These are phyloP conservation scores for Pseudocercospora pini-densiflorae DNA, from an alignment of 2,329 filamentous ascomycete genomes.

Conservation along the genomic window DNA sequence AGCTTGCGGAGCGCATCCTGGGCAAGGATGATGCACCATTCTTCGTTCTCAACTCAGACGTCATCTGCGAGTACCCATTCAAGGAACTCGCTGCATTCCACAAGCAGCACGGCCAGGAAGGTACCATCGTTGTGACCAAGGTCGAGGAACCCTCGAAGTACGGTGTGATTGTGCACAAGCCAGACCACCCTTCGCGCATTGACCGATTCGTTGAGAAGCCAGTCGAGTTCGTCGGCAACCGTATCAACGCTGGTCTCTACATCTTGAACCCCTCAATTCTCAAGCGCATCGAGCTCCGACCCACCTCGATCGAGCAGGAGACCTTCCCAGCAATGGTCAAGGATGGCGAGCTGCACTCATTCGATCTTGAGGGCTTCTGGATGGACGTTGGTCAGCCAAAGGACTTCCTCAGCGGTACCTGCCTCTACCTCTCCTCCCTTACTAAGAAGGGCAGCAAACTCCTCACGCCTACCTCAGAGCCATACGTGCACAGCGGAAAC, in stretches of 20 bases:
- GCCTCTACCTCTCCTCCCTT: slow-evolving; percentile 91
- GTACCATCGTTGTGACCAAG: slow-evolving; percentile 98
- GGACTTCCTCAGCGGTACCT: slow-evolving; percentile 95
- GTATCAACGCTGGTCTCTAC: slow-evolving; percentile 98
- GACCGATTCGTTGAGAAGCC: slow-evolving; percentile 99
- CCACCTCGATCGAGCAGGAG: slow-evolving; percentile 98
- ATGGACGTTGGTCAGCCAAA: slow-evolving; percentile 99
- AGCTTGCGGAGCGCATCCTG: slow-evolving; percentile 90
- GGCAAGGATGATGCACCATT: slow-evolving; percentile 93
- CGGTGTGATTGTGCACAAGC: slow-evolving; percentile 97
- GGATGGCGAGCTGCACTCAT: slow-evolving; percentile 91
- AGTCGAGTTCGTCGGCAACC: slow-evolving; percentile 97
- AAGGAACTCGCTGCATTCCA: slow-evolving; percentile 88
- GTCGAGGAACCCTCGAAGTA: slow-evolving; percentile 99
- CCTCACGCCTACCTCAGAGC: slow-evolving; percentile 70
- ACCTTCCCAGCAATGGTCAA: slow-evolving; percentile 93
- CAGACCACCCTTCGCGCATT: slow-evolving; percentile 85
- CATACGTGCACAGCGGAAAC: slow-evolving; percentile 90
- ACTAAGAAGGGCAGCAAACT: slow-evolving; percentile 88
- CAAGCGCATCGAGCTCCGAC: slow-evolving; percentile 89
- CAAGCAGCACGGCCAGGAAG: slow-evolving; percentile 89
- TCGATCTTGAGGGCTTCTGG: slow-evolving; percentile 97
- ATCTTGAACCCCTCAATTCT: slow-evolving; percentile 94
- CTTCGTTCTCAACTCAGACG: slow-evolving; percentile 97
- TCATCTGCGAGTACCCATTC: slow-evolving; percentile 98